Conservation (phyloP, 768 basidiomycete species). For the Termitomyces heimii region DNA sequence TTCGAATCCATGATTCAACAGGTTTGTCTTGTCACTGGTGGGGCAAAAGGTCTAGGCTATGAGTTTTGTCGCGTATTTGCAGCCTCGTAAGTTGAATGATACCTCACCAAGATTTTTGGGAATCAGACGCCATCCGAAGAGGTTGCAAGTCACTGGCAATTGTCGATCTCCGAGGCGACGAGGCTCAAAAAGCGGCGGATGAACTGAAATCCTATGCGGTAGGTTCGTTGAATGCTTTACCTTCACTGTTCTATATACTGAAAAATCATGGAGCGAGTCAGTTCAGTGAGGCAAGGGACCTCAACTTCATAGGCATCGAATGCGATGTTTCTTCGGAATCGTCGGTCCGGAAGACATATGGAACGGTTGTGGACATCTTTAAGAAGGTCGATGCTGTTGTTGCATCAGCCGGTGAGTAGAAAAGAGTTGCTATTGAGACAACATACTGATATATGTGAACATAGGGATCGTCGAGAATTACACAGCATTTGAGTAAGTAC, state of each 20-base stretch:
- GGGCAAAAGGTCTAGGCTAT: slow-evolving; percentile 84
- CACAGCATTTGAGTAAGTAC: slow-evolving; percentile 73
- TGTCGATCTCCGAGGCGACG: slow-evolving; percentile 71
- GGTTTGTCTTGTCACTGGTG: slow-evolving; percentile 93
- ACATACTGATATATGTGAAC: not conserved
- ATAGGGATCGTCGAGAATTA: slow-evolving; percentile 86
- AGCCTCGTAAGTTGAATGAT: slow-evolving; percentile 54
- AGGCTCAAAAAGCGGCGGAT: slow-evolving; percentile 60
- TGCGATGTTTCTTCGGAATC: slow-evolving; percentile 87
- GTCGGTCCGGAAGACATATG: slow-evolving; percentile 70
- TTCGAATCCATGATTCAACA: slow-evolving; percentile 21
- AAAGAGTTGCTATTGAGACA: not conserved
- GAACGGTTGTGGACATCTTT: slow-evolving; percentile 52
- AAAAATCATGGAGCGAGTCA: slow-evolving; percentile 40
- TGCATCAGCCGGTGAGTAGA: slow-evolving; percentile 71
- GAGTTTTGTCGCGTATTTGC: slow-evolving; percentile 90
- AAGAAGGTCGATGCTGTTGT: slow-evolving; percentile 80
- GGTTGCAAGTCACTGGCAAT: slow-evolving; percentile 80
- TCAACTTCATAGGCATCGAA: slow-evolving; percentile 68
- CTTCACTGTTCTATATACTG: not conserved
- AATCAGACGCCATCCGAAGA: slow-evolving; percentile 26
- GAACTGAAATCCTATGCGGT: slow-evolving; percentile 44
- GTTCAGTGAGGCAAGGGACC: slow-evolving; percentile 46
- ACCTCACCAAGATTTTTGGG: not conserved
- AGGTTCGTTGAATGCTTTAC: slow-evolving; percentile 8